Base-by-base conservation (phyloP, 352 stramenopile species). In the Elongisporangium senticosum region DNA sequence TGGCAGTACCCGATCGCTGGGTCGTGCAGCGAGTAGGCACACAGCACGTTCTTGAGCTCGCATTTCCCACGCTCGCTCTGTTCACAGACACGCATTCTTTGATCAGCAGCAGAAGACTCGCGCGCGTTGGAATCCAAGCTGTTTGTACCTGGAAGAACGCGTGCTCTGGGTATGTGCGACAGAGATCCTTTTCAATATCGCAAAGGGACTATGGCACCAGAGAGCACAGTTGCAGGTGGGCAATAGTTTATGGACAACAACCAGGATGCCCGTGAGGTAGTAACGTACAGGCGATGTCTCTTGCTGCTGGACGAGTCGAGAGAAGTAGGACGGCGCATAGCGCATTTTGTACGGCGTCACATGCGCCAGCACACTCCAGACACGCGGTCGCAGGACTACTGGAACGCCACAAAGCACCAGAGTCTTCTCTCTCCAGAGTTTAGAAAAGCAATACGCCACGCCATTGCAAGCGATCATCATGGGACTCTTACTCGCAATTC, bases 101-200 rank as follows among this genome's bases (percentile, higher is more conserved):
- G 17, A 0, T 51, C 20, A 49, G 17, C 17, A 8, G n/a, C n/a
- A n/a, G n/a, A n/a, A n/a, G n/a, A n/a, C n/a, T n/a, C n/a, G n/a
- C n/a, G n/a, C n/a, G n/a, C n/a, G n/a, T n/a, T n/a, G n/a, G n/a
- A n/a, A n/a, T n/a, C n/a, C n/a, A n/a, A n/a, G n/a, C n/a, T n/a
- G n/a, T n/a, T n/a, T n/a, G 51, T 40, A 69, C 59, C 47, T 73
- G 65, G 23, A 87, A 85, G 55, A 79, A 85, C 1, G 62, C 47
- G 62, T 87, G 77, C 53, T 87, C 78, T 1, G 77, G 77, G 52
- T 86, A 88, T 14, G 80, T 90, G 8, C 80, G 74, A 39, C 62
- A 65, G 24, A 90, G 61, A 48, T 90, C 80, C 33, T 86, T 86
- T 21, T 90, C 80, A 51, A 90, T 87, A 26, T 83, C 77, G 7